These are phyloP conservation scores for Coemansia sp. DNA, from an alignment of 192 early-diverging fungal genomes.

Conservation along the genomic window DNA sequence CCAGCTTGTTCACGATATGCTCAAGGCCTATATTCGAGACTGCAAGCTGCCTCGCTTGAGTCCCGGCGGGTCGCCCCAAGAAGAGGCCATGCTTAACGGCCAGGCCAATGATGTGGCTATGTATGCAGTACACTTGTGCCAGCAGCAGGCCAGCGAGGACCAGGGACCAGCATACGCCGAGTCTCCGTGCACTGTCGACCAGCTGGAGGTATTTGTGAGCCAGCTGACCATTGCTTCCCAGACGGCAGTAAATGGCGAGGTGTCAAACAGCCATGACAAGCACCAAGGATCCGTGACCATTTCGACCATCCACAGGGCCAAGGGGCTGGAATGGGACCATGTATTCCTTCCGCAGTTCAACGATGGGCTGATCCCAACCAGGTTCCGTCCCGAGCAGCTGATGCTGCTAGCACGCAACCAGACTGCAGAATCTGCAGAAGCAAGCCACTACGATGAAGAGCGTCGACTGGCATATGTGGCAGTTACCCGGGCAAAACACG, in stretches of 20 bases:
- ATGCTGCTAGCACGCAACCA: too few species aligned
- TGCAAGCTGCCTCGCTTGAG: too few species aligned
- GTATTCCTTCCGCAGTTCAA: slow-evolving; percentile 40
- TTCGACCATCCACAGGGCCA: slow-evolving; percentile 34
- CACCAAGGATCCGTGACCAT: slow-evolving; percentile 24
- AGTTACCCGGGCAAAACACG: slow-evolving; percentile 23
- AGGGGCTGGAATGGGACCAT: slow-evolving; percentile 37
- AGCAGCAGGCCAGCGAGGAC: not conserved
- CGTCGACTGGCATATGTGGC: slow-evolving; percentile 39
- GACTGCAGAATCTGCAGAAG: not conserved
- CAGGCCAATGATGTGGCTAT: too few species aligned
- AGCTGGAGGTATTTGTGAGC: slow-evolving; percentile 18
- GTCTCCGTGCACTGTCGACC: slow-evolving; percentile 14
- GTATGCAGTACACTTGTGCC: not conserved
- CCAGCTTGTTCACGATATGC: slow-evolving; percentile 8
- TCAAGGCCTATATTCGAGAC: too few species aligned
- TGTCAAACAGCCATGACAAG: not conserved
- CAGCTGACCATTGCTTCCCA: slow-evolving; percentile 36
- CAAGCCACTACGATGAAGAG: slow-evolving; percentile 30
- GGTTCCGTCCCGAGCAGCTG: slow-evolving; percentile 15
- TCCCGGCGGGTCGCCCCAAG: too few species aligned
- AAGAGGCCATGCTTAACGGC: too few species aligned
- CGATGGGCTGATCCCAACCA: slow-evolving; percentile 33
- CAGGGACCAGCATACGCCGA: too few species aligned
- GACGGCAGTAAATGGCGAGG: slow-evolving; percentile 25